Base-by-base conservation (phyloP, 2,329 filamentous ascomycete genomes). In the Sporothrix luriei region DNA sequence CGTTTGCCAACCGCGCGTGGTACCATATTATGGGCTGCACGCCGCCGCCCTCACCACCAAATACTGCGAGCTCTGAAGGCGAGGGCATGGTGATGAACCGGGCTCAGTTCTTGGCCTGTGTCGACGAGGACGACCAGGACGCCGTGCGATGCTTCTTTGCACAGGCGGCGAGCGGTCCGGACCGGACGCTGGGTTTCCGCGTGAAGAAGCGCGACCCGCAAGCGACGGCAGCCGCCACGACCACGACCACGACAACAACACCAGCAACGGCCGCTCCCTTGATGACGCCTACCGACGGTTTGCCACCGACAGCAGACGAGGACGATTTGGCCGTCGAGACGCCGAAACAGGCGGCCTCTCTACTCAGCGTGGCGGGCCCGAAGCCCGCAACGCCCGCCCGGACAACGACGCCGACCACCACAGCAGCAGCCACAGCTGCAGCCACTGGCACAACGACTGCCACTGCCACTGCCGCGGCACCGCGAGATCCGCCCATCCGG, bases 1-100 rank as follows among this genome's bases (percentile, higher is more conserved):
- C 84, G 0, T 92, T 90, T 76, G 90, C 89, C 71, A 93, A 93
- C 74, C 86, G 91, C 65, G 87, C 88, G 10, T 93, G 83, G 81
- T 82, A 84, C 73, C 80, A 81, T 51, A 84, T 87, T 48, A 85
- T 83, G 1, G 83, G 84, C 1, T 79, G 81, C 61, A 76, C 80
- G 33, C 73, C 74, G 14, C 59, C 59, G 3, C 33, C 33, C 33
- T 33, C 33, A 6, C 6, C 33, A 33, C 19, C 19, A 19, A 51
- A 24, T 13, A n/a, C 38, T 26, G 49, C 77, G 73, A 71, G 51
- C 3, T 24, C 5, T 3, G 24, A 51, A 5, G 66, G 26, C 29
- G 24, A 51, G 6, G 66, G 26, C 29, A 40, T 59, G 16, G 38
- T 69, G 1, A 68, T 73, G 65, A 38, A 57, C 7, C 55, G 38